Conservation (phyloP, 2,329 filamentous ascomycete genomes). For the Hypomyces perniciosus region DNA sequence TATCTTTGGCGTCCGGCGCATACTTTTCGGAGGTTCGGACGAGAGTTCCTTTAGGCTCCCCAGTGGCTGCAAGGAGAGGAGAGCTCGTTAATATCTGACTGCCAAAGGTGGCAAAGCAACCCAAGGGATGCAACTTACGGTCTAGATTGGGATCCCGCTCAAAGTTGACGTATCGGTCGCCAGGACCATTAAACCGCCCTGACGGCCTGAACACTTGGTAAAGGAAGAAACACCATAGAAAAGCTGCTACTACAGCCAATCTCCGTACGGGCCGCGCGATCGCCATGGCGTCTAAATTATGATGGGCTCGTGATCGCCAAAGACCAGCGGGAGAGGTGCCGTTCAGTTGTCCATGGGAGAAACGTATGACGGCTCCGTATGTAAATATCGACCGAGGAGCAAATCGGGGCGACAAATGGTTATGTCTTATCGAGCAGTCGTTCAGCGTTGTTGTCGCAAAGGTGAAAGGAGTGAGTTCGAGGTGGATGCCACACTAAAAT, state of each 20-base stretch:
- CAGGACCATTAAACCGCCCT: constrained; percentile 35
- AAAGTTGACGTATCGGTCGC: constrained; percentile 48
- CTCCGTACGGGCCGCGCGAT: constrained; percentile 79
- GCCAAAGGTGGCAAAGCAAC: neutral
- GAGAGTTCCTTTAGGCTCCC: constrained; percentile 73
- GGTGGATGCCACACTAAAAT: neutral
- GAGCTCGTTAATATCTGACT: constrained; percentile 14
- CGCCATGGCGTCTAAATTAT: constrained; percentile 55
- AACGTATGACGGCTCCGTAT: neutral
- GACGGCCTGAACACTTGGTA: constrained; percentile 65
- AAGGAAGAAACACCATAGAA: constrained; percentile 73
- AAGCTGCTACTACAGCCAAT: constrained; percentile 63
- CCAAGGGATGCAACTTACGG: constrained; percentile 49
- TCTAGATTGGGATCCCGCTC: constrained; percentile 81
- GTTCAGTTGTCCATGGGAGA: constrained; percentile 6
- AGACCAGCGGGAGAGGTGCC: constrained; percentile 1
- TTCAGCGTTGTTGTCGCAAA: neutral
- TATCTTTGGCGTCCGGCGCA: constrained; percentile 65
- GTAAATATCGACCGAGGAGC: neutral
- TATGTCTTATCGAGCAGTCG: neutral
- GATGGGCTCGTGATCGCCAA: neutral
- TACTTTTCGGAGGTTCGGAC: constrained; percentile 72
- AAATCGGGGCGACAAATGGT: neutral
- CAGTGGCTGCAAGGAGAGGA: constrained; percentile 53
- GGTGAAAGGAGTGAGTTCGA: neutral